Conservation (phyloP, 2,329 filamentous ascomycete genomes). For the Trichoderma asperellum region DNA sequence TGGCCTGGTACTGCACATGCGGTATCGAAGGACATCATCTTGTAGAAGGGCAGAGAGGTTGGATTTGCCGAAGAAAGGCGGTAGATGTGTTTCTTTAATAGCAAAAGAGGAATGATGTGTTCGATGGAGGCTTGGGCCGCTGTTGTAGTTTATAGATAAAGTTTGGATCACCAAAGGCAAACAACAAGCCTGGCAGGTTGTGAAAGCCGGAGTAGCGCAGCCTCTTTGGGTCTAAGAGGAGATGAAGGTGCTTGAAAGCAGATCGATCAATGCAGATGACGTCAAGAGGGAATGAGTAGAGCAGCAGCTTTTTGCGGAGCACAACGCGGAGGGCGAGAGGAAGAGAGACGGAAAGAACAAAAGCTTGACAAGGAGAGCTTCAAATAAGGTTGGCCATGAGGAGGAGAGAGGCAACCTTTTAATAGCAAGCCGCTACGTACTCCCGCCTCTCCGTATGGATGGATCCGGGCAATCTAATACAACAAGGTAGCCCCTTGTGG, state of each 20-base stretch:
- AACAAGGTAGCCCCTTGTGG: slow-evolving; percentile 18
- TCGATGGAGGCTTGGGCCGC: background rate
- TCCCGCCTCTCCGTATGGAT: slow-evolving; percentile 12
- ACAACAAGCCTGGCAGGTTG: slow-evolving; percentile 4
- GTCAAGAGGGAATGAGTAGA: background rate
- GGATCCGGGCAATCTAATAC: slow-evolving; percentile 20
- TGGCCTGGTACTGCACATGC: slow-evolving; percentile 51
- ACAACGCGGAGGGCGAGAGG: background rate
- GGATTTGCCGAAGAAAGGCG: background rate
- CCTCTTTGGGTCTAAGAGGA: background rate
- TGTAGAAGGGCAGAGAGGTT: background rate
- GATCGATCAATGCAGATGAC: slow-evolving; percentile 7
- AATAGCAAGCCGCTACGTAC: slow-evolving; percentile 8
- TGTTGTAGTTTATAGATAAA: slow-evolving; percentile 7
- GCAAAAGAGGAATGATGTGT: background rate
- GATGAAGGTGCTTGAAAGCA: background rate
- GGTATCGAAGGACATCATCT: slow-evolving; percentile 57
- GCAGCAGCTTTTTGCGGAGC: background rate
- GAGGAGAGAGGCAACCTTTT: slow-evolving; percentile 20
- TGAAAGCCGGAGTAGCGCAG: slow-evolving; percentile 4
- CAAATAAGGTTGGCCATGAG: slow-evolving; percentile 10
- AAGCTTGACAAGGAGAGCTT: slow-evolving; percentile 4
- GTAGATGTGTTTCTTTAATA: background rate
- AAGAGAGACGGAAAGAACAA: background rate
- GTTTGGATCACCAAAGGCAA: slow-evolving; percentile 4